These are phyloP conservation scores for Petunia secreta DNA, from an alignment of 257 asterid species.

Conservation along the genomic window DNA sequence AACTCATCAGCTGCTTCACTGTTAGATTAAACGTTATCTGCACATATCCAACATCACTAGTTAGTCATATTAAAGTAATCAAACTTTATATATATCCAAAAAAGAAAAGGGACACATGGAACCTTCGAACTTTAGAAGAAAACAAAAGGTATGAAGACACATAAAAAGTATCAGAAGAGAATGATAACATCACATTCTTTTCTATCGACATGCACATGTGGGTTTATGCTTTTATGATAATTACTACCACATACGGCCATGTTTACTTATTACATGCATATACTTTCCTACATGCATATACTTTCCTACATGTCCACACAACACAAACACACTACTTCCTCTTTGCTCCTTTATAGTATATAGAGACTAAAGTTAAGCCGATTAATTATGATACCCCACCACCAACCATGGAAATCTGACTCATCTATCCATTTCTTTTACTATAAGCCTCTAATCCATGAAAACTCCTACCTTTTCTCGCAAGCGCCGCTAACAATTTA, in stretches of 20 bases:
- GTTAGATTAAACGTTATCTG: conserved; percentile 94
- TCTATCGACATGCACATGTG: conserved; percentile 63
- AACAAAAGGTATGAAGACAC: conserved; percentile 37
- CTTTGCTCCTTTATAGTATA: background rate
- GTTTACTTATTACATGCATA: background rate
- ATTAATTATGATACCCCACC: background rate
- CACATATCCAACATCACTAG: conserved; percentile 23
- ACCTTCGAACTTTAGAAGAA: conserved; percentile 9
- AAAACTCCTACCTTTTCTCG: background rate
- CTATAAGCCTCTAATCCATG: background rate
- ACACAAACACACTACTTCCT: background rate
- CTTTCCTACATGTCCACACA: background rate
- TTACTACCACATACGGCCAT: background rate
- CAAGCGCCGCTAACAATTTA: background rate
- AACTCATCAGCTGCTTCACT: conserved; percentile 96
- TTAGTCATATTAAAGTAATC: background rate
- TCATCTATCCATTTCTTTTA: conserved; percentile 35
- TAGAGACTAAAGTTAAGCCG: background rate
- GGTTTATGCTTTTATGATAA: conserved; percentile 42
- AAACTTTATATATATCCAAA: background rate
- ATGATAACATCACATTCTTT: conserved; percentile 49
- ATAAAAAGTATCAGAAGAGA: conserved; percentile 51
- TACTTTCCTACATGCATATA: background rate
- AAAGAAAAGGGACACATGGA: background rate
- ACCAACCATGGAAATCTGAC: conserved; percentile 42